Conservation (phyloP, 2,329 filamentous ascomycete species). For the Ceratocystis papillata region DNA sequence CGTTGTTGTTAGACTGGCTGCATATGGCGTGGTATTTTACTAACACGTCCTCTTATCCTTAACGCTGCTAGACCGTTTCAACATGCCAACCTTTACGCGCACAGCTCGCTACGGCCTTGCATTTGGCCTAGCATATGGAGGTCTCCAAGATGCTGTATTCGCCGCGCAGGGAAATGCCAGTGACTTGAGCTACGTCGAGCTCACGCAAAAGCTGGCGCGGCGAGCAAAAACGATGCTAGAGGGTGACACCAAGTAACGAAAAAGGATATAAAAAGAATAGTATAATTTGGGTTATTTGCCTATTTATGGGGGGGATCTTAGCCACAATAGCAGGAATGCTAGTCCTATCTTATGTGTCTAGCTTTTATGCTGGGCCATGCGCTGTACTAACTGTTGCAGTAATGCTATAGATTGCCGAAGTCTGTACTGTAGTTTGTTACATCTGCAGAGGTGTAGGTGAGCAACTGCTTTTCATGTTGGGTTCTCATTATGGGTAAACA, state of each 20-base stretch:
- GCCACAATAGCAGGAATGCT: no score
- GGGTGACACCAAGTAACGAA: neutral
- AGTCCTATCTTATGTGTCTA: no score
- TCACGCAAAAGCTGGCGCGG: neutral
- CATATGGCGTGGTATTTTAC: neutral
- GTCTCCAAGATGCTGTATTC: slow-evolving; percentile 65
- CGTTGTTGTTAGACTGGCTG: neutral
- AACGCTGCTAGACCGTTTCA: slow-evolving; percentile 56
- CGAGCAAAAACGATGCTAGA: neutral
- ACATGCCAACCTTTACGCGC: slow-evolving; percentile 61
- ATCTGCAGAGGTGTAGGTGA: no score
- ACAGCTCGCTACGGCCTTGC: slow-evolving; percentile 71
- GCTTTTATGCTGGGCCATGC: no score
- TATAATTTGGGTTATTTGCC: no score
- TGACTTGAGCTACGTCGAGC: slow-evolving; percentile 56
- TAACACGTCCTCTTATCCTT: neutral
- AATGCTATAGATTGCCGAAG: no score
- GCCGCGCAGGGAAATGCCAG: slow-evolving; percentile 56
- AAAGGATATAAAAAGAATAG: neutral
- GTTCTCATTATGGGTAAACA: no score
- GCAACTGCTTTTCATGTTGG: no score
- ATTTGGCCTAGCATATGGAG: slow-evolving; percentile 68
- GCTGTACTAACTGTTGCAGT: no score
- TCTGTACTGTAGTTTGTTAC: no score
- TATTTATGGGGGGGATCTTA: no score